phyloP scores from a whole-genome alignment of 768 basidiomycete genomes.

The Rhodosporidiobolus odoratus region DNA sequence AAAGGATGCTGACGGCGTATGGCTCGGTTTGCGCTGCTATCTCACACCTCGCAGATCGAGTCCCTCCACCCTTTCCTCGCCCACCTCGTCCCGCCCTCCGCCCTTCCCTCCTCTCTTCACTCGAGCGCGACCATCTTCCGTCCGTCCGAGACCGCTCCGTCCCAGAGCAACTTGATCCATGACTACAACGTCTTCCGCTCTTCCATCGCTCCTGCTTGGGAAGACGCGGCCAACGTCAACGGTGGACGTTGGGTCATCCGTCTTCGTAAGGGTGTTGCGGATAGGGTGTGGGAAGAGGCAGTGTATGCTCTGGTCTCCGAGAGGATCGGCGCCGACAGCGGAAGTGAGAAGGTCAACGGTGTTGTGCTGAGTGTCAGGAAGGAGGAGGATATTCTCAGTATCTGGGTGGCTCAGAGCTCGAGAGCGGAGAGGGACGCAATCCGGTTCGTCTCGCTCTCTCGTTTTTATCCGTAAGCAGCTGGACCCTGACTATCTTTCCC shows the following conservation, averaged over 20 bases:
- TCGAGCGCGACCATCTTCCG: constrained; percentile 27
- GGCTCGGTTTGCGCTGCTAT: no score
- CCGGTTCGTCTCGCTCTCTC: constrained; percentile 55
- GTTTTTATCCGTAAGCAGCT: neutral
- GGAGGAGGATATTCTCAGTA: constrained; percentile 84
- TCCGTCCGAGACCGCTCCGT: constrained; percentile 5
- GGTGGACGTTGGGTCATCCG: constrained; percentile 97
- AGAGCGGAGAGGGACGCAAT: constrained; percentile 73
- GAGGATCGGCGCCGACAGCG: constrained; percentile 21
- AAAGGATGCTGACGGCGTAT: no score
- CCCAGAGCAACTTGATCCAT: constrained; percentile 44
- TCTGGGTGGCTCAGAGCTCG: constrained; percentile 83
- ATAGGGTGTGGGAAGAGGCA: constrained; percentile 85
- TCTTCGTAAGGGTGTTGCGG: constrained; percentile 80
- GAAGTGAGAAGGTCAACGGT: constrained; percentile 66
- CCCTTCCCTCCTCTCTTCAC: constrained; percentile 59
- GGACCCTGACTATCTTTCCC: neutral
- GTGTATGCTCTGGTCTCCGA: constrained; percentile 36
- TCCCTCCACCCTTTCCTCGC: constrained; percentile 94
- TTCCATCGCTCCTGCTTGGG: constrained; percentile 87
- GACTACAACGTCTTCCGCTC: constrained; percentile 90
- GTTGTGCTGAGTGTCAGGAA: constrained; percentile 90
- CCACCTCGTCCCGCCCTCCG: constrained; percentile 78
- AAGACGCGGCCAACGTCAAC: constrained; percentile 77
- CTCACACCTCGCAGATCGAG: constrained; percentile 66